Base-by-base conservation (phyloP, 495 filamentous ascomycete genomes). In the Cercophora newfieldiana region DNA sequence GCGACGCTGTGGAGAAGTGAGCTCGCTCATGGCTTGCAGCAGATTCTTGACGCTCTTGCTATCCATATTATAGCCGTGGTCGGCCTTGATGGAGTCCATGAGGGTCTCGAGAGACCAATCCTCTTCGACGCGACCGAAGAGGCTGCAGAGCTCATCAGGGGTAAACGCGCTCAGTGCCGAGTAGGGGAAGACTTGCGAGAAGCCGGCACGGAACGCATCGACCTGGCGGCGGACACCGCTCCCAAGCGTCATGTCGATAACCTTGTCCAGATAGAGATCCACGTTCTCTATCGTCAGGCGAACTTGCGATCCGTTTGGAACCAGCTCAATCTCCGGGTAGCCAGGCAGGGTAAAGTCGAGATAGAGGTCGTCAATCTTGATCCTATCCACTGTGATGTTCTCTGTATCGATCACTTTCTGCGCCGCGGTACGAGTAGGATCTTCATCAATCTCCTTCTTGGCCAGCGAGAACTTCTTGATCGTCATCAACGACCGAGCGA, bases 11-110 rank as follows among this genome's bases (percentile, higher is more conserved):
- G 87, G 75, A 8, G 84, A 74, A 8, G 81, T 82, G 24, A 98
- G 76, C 77, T 97, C 93, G 74, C 93, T 97, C 96, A 99, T 98
- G 19, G 88, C 89, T 72, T 97, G 94, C 3, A 99, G 85, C 67
- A 99, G 73, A 71, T 99, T 98, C 48, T 87, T 91, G 33, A 99
- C 95, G 66, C 92, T 97, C 82, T 90, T 92, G 83, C 96, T 98
- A 70, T 99, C 96, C 88, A 99, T 95, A 69, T 98, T 98, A 82
- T 92, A 99, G 3, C 96, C 96, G 74, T 99, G 96, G 72, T 99
- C 96, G n/a, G 96, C 96, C 81, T 98, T 99, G 78, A 99, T 93
- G 1, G 94, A 97, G 73, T 99, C 96, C 87, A 94, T 96, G 25
- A 99, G 83, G 44, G 95, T 98, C 76, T 98, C 96, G 64, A 98